Conservation (phyloP, 805 yeast genomes). For the Saccharomyces jurei region DNA sequence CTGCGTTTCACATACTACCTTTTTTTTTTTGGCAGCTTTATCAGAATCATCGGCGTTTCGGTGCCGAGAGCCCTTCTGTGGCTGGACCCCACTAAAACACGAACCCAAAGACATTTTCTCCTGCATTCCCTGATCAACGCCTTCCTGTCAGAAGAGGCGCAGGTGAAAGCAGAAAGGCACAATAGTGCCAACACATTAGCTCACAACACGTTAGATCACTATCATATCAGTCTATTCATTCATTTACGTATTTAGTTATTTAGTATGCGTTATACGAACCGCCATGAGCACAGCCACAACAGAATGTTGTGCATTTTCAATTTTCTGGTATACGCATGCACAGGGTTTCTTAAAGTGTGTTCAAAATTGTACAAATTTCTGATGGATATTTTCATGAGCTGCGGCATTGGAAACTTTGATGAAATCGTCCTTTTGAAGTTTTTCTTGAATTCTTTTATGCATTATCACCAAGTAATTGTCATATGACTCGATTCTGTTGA, state of each 20-base stretch:
- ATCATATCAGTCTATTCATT: not conserved
- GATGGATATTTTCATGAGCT: slow-evolving; percentile 25
- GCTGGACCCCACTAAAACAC: not conserved
- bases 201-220: not conserved
- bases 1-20: not conserved
- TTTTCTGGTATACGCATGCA: not conserved
- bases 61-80: not conserved
- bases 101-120: not conserved
- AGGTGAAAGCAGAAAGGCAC: not conserved
- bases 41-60: not conserved
- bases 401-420: slow-evolving; percentile 17
- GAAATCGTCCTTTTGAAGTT: slow-evolving; percentile 39
- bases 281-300: not conserved
- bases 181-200: not conserved
- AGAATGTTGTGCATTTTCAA: not conserved
- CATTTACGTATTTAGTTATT: not conserved
- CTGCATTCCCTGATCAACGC: not conserved
- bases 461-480: slow-evolving; percentile 59
- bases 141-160: not conserved
- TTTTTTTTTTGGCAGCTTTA: not conserved
- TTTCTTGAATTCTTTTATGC: slow-evolving; percentile 55
- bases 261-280: not conserved
- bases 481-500: slow-evolving; percentile 48
- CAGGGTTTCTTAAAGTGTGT: not conserved
- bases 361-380: slow-evolving; percentile 29